These are phyloP conservation scores for Pythium plurisporium DNA, from an alignment of 352 stramenopile species.

Conservation along the genomic window DNA sequence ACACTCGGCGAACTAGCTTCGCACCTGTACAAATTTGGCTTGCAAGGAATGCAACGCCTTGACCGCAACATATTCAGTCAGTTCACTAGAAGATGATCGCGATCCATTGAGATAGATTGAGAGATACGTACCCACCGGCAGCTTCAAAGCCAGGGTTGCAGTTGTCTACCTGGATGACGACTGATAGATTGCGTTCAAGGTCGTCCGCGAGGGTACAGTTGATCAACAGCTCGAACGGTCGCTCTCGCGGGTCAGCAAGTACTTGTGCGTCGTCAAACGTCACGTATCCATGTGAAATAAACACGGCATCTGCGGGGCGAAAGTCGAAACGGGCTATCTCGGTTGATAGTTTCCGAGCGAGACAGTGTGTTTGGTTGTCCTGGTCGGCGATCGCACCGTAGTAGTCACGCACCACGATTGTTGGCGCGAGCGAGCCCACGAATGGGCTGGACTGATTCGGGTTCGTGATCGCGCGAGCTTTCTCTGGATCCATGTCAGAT, in stretches of 20 bases:
- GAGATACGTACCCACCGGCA: constrained; percentile 39
- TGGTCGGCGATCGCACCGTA: constrained; percentile 48
- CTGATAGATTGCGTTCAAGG: constrained; percentile 14
- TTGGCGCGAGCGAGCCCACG: constrained; percentile 43
- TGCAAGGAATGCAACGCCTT: too few relatives aligned
- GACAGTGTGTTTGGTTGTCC: constrained; percentile 39
- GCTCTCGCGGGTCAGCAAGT: constrained; percentile 22
- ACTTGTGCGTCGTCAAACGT: constrained; percentile 42
- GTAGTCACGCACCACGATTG: constrained; percentile 51
- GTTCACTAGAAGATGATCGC: too few relatives aligned
- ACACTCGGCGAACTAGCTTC: too few relatives aligned
- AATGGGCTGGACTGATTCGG: constrained; percentile 12
- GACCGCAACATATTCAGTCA: too few relatives aligned
- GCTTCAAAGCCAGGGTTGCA: constrained; percentile 64
- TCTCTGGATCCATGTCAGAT: background rate
- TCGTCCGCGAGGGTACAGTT: constrained; percentile 38
- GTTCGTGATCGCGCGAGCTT: background rate
- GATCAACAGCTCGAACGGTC: constrained; percentile 37
- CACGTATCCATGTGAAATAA: constrained; percentile 38
- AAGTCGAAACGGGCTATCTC: constrained; percentile 46
- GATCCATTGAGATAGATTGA: background rate
- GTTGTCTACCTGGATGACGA: constrained; percentile 44
- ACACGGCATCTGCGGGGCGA: constrained; percentile 25
- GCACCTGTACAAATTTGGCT: too few relatives aligned
- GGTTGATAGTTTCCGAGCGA: constrained; percentile 12